Percentiles rank a stretch among this genome's conserved stretches.
Evolutionary conservation across 2,329 filamentous ascomycete genomes (phyloP).

Genomic region (Arthroderma uncinatum): DNA sequence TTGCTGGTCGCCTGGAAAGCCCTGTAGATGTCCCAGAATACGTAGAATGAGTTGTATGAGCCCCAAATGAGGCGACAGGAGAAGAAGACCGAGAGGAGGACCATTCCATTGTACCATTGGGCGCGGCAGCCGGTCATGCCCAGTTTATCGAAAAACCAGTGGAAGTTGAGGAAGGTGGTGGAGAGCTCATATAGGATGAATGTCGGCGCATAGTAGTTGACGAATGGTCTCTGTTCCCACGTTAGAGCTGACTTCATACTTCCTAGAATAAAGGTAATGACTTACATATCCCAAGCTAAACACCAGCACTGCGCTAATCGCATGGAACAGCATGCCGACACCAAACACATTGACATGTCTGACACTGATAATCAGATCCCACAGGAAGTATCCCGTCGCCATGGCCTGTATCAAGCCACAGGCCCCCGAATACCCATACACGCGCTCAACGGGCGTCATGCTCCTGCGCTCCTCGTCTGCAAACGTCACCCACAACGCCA

Average conservation of each 20-base stretch:
- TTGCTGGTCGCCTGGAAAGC: constrained; percentile 37
- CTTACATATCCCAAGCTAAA: constrained; percentile 55
- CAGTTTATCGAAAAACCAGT: constrained; percentile 61
- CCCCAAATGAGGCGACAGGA: constrained; percentile 53
- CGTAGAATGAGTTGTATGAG: constrained; percentile 46
- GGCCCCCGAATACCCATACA: constrained; percentile 52
- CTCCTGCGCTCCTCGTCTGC: constrained; percentile 44
- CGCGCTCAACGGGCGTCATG: constrained; percentile 43
- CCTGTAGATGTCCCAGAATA: constrained; percentile 50
- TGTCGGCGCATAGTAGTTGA: constrained; percentile 53
- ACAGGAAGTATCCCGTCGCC: constrained; percentile 54
- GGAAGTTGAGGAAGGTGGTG: constrained; percentile 55
- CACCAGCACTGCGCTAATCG: constrained; percentile 48
- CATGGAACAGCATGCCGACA: constrained; percentile 51
- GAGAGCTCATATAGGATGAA: constrained; percentile 60
- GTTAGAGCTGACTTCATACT: no score
- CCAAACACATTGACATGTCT: constrained; percentile 49
- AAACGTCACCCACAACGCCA: constrained; percentile 49
- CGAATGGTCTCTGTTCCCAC: constrained; percentile 47
- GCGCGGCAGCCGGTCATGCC: constrained; percentile 50
- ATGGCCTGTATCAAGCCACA: constrained; percentile 49
- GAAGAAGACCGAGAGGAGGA: constrained; percentile 50
- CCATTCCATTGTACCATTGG: constrained; percentile 54
- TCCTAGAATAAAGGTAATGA: constrained; percentile 15
- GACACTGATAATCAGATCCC: constrained; percentile 49